phyloP scores from a whole-genome alignment of 1,139 yeast species.

The Insectozyma bohioensis region DNA sequence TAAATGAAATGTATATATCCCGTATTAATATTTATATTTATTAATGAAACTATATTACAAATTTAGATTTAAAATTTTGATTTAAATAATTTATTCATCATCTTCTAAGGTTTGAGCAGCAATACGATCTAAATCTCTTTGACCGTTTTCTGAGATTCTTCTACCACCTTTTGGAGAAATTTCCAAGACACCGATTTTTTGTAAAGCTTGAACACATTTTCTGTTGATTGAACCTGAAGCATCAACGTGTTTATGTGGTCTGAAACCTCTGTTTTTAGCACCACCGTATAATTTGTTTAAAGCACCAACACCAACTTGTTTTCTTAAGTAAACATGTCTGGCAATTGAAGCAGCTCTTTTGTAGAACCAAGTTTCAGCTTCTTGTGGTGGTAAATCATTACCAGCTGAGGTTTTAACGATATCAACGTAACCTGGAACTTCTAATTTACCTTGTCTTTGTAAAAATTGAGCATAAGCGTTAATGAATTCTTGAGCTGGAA shows the following conservation, averaged over 20 bases:
- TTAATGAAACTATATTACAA: slow-evolving; percentile 9
- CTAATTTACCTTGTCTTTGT: slow-evolving; percentile 99
- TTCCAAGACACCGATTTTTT: slow-evolving; percentile 97
- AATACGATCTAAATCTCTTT: slow-evolving; percentile 99
- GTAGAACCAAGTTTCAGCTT: slow-evolving; percentile 99
- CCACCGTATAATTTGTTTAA: slow-evolving; percentile 99
- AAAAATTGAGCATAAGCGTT: slow-evolving; percentile 99
- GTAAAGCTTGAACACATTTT: slow-evolving; percentile 96
- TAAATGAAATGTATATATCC: background rate
- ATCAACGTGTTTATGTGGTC: slow-evolving; percentile 98
- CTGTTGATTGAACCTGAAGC: slow-evolving; percentile 99
- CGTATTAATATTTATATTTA: slow-evolving; percentile 4
- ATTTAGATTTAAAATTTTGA: slow-evolving; percentile 6
- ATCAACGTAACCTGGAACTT: slow-evolving; percentile 99
- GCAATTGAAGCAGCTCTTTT: slow-evolving; percentile 99
- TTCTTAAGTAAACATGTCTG: slow-evolving; percentile 99
- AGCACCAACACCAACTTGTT: slow-evolving; percentile 99
- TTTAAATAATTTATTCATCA: slow-evolving; percentile 58
- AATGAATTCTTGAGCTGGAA: slow-evolving; percentile 99
- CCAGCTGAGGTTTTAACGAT: slow-evolving; percentile 98
- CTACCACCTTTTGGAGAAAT: slow-evolving; percentile 98
- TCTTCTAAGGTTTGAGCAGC: slow-evolving; percentile 98
- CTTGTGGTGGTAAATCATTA: slow-evolving; percentile 99
- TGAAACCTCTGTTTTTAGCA: slow-evolving; percentile 98
- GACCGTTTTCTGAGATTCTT: slow-evolving; percentile 99